These are phyloP conservation scores for Cerrena zonata DNA, from an alignment of 1,284 basidiomycete species.

Conservation along the genomic window DNA sequence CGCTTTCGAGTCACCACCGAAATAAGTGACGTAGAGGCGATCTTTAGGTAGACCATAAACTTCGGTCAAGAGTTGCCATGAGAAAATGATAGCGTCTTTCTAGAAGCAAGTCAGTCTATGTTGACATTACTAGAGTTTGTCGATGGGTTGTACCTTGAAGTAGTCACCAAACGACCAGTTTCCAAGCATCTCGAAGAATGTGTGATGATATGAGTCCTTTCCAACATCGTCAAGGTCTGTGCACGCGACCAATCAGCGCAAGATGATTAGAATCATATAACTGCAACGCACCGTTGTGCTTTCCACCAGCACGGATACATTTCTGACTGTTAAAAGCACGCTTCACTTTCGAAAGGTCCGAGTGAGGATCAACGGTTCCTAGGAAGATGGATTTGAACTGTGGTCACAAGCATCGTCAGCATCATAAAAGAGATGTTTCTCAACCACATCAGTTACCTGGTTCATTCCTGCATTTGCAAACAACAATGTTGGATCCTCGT, in stretches of 20 bases:
- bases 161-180: slow-evolving; percentile 99
- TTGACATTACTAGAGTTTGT: not conserved
- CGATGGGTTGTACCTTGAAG: slow-evolving; percentile 73
- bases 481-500: slow-evolving; percentile 93
- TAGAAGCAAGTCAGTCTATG: slow-evolving; percentile 27
- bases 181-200: slow-evolving; percentile 99
- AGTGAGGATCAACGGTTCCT: slow-evolving; percentile 91
- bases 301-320: slow-evolving; percentile 96
- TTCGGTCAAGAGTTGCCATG: slow-evolving; percentile 90
- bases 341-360: slow-evolving; percentile 81
- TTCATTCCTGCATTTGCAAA: slow-evolving; percentile 99
- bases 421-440: not conserved
- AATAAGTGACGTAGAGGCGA: slow-evolving; percentile 94
- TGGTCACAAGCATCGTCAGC: not conserved
- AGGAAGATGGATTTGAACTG: slow-evolving; percentile 96
- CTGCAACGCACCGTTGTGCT: slow-evolving; percentile 78
- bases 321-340: slow-evolving; percentile 96
- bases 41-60: slow-evolving; percentile 87
- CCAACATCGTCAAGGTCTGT: slow-evolving; percentile 96
- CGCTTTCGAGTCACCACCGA: slow-evolving; percentile 85
- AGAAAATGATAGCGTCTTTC: slow-evolving; percentile 89
- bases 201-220: slow-evolving; percentile 94
- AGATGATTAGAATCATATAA: not conserved
- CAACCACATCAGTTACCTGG: slow-evolving; percentile 44
- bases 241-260: slow-evolving; percentile 7